phyloP scores from a whole-genome alignment of 2,329 filamentous ascomycete genomes.

The Penicillium sp. region DNA sequence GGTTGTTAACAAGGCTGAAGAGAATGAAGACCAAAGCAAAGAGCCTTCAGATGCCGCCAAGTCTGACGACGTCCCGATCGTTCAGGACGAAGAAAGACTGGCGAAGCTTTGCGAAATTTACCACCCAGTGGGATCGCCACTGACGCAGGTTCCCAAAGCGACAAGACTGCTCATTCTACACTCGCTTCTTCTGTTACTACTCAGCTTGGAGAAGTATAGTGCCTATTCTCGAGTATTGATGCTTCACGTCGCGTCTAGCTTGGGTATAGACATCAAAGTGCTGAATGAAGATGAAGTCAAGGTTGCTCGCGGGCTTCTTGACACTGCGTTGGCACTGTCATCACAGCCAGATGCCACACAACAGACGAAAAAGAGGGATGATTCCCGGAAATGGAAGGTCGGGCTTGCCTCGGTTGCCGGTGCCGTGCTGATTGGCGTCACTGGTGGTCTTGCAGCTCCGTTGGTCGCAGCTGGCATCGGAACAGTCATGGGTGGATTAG shows the following conservation, averaged over 20 bases:
- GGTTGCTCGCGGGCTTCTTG: slow-evolving; percentile 67
- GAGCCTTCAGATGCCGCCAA: slow-evolving; percentile 11
- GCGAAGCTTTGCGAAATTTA: slow-evolving; percentile 43
- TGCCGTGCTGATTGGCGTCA: slow-evolving; percentile 78
- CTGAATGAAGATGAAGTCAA: slow-evolving; percentile 68
- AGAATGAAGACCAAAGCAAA: slow-evolving; percentile 31
- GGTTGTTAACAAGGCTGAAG: slow-evolving; percentile 53
- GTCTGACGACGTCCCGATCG: slow-evolving; percentile 20
- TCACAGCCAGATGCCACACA: slow-evolving; percentile 72
- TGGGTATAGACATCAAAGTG: slow-evolving; percentile 61
- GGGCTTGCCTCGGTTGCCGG: slow-evolving; percentile 83
- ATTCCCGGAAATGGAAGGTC: slow-evolving; percentile 69
- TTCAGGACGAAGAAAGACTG: slow-evolving; percentile 24
- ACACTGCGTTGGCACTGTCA: slow-evolving; percentile 69
- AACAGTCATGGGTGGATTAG: slow-evolving; percentile 68
- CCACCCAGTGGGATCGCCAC: slow-evolving; percentile 55
- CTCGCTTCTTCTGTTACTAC: slow-evolving; percentile 63
- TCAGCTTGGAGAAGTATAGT: slow-evolving; percentile 73
- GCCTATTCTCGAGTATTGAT: slow-evolving; percentile 69
- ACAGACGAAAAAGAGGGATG: slow-evolving; percentile 61
- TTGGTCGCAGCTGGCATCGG: slow-evolving; percentile 75
- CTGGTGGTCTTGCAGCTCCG: slow-evolving; percentile 70
- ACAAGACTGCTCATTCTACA: slow-evolving; percentile 64
- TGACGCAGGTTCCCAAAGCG: slow-evolving; percentile 40
- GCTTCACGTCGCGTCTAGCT: slow-evolving; percentile 62